Evolutionary conservation across 1,284 basidiomycete genomes (phyloP), one percentile per base, ranked within the genome.

Genomic region (Cryptococcus hybrid): DNA sequence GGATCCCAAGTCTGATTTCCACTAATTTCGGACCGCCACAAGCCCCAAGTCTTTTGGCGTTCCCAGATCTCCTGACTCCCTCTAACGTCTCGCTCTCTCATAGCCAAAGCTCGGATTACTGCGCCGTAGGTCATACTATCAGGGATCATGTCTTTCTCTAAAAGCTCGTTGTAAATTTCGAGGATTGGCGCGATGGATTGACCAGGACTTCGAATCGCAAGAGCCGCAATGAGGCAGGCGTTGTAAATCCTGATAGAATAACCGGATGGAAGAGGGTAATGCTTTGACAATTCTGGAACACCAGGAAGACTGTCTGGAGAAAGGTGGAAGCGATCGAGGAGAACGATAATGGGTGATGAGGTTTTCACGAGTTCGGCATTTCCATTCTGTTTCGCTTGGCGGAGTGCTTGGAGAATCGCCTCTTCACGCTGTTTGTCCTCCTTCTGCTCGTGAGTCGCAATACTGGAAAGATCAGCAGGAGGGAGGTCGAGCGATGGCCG

Each of bases 101-200:
- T 79, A 24, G 85, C 85, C 57, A 96, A 83, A 0, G 85, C 86
- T 1, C 77, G 71, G 60, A 96, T 86, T 52, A 94, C 81, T 39
- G 79, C 77, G n/a, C 81, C 73, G 70, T 91, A 93, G 0, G 91
- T 93, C 42, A 76, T 69, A 9, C 80, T 67, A 63, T 87, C 87
- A 13, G 92, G 91, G 0, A 84, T 70, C 11, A 92, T 70, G 24
- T 85, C 84, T 46, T 80, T 80, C n/a, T 82, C 78, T 48, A 92
- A 78, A 82, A 94, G 85, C 55, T 86, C 82, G 66, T 89, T 85
- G 80, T 95, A 95, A 4, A 85, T 82, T 57, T 86, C 84, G 60
- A 89, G 77, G 50, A 92, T 78, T 43, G 82, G 72, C 0, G 81
- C 78, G 43, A 90, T 81, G 4, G 85, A 83, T 62, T 85, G 82